phyloP scores from a whole-genome alignment of 2,329 filamentous ascomycete genomes.

The Lecanicillium sp. region DNA sequence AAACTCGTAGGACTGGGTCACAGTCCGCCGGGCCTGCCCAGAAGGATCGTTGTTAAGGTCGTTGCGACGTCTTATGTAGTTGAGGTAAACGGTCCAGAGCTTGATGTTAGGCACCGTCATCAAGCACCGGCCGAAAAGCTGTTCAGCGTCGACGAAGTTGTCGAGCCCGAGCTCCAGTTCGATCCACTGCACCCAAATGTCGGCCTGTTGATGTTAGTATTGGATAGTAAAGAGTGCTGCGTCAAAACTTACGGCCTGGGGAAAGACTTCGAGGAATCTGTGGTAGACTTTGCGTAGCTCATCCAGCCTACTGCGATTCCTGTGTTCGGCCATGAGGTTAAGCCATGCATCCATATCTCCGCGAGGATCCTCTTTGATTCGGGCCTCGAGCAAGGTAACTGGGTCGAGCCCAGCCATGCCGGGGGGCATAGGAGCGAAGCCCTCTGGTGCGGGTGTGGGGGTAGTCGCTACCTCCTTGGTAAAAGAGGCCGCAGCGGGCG shows the following conservation, averaged over 20 bases:
- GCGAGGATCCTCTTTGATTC: conserved; percentile 85
- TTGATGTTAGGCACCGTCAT: conserved; percentile 74
- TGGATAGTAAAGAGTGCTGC: neutral
- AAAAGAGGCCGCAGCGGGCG: conserved; percentile 12
- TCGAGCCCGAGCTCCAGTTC: conserved; percentile 86
- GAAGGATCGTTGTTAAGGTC: conserved; percentile 72
- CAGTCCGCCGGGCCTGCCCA: conserved; percentile 69
- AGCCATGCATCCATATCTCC: conserved; percentile 93
- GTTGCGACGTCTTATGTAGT: conserved; percentile 89
- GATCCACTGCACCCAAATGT: conserved; percentile 84
- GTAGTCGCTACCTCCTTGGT: conserved; percentile 9
- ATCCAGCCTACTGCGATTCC: conserved; percentile 73
- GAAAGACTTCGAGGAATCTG: conserved; percentile 82
- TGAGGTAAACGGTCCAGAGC: conserved; percentile 88
- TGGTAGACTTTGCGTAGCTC: conserved; percentile 76
- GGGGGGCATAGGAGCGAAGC: conserved; percentile 29
- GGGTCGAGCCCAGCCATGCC: conserved; percentile 52
- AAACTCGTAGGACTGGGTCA: conserved; percentile 86
- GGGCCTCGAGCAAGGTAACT: conserved; percentile 77
- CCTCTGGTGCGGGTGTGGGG: conserved; percentile 19
- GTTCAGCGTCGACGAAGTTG: conserved; percentile 72
- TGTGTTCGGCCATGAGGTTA: conserved; percentile 77
- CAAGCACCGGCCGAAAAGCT: conserved; percentile 76
- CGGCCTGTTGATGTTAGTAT: conserved; percentile 53
- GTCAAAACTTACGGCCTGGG: conserved; percentile 69